Evolutionary conservation across 2,329 filamentous ascomycete genomes (phyloP).

Genomic region (Talaromyces sp.): DNA sequence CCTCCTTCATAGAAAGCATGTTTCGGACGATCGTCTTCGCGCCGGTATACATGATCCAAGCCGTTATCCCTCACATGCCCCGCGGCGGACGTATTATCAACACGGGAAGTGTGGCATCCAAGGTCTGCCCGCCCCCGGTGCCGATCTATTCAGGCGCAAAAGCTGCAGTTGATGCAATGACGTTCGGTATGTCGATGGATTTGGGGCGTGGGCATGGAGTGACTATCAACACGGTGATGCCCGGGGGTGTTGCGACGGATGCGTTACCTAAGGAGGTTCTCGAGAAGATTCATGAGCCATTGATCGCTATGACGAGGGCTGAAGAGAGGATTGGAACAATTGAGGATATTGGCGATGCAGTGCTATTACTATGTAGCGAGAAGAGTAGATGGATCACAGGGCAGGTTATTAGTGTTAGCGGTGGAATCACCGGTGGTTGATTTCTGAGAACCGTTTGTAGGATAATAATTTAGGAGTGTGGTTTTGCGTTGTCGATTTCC

Average conservation of each 20-base stretch:
- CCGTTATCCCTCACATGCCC: constrained; percentile 29
- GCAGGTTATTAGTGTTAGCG: constrained; percentile 42
- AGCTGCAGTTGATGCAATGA: constrained; percentile 24
- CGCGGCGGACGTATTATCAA: constrained; percentile 38
- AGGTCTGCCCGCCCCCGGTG: constrained; percentile 20
- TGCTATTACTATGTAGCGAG: constrained; percentile 39
- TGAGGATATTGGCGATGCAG: constrained; percentile 45
- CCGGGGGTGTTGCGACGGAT: constrained; percentile 42
- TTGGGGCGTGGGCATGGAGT: constrained; percentile 40
- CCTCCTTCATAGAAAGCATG: constrained; percentile 17
- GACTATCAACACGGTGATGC: constrained; percentile 45
- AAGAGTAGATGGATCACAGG: constrained; percentile 47
- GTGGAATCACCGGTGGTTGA: constrained; percentile 30
- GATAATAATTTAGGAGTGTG: background rate
- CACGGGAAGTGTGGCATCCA: constrained; percentile 31
- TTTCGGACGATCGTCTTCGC: constrained; percentile 22
- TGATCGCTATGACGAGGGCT: constrained; percentile 30
- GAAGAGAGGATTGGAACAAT: constrained; percentile 34
- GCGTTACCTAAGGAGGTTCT: constrained; percentile 20
- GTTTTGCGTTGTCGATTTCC: background rate
- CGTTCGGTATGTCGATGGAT: constrained; percentile 22
- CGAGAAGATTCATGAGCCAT: constrained; percentile 13
- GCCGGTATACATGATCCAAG: constrained; percentile 22
- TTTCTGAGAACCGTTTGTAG: background rate
- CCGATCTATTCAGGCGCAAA: constrained; percentile 25